phyloP scores from a whole-genome alignment of 1,139 yeast genomes.

The Hyphopichia wangnamkhiaoensis region DNA sequence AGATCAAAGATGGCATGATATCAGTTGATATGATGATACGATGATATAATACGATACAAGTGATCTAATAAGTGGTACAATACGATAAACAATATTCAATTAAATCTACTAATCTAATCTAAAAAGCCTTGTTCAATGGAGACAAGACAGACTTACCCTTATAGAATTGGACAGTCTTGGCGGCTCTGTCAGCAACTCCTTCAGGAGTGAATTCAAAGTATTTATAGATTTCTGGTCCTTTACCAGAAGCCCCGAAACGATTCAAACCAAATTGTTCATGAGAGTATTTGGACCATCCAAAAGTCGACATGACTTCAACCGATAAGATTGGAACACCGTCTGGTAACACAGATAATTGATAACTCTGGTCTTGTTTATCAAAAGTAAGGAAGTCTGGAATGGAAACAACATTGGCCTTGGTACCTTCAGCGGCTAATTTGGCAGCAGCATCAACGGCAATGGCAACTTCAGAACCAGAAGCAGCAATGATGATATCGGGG shows the following conservation, averaged over 20 bases:
- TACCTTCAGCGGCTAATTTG: slow-evolving; percentile 61
- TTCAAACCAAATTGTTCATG: slow-evolving; percentile 96
- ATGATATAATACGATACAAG: too few species aligned
- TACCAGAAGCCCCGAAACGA: slow-evolving; percentile 98
- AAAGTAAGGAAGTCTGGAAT: slow-evolving; percentile 92
- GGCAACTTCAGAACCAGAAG: slow-evolving; percentile 96
- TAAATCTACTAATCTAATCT: too few species aligned
- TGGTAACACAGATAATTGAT: slow-evolving; percentile 85
- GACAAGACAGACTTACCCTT: slow-evolving; percentile 71
- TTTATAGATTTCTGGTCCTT: slow-evolving; percentile 80
- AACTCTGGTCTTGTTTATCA: slow-evolving; percentile 77
- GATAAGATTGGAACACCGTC: slow-evolving; percentile 93
- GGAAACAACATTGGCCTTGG: slow-evolving; percentile 82
- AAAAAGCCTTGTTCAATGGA: slow-evolving; percentile 81
- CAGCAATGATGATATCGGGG: slow-evolving; percentile 78
- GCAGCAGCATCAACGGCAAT: slow-evolving; percentile 81
- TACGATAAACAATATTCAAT: too few species aligned
- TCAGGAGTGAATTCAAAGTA: slow-evolving; percentile 90
- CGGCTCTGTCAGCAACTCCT: slow-evolving; percentile 86
- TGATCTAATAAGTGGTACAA: too few species aligned
- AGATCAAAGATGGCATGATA: too few species aligned
- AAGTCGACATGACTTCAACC: slow-evolving; percentile 89
- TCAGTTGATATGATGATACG: too few species aligned
- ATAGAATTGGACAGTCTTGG: slow-evolving; percentile 79
- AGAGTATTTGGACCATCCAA: slow-evolving; percentile 94